These are phyloP conservation scores for Pichia nanzhaoensis DNA, from an alignment of 805 yeast genomes.

Conservation along the genomic window DNA sequence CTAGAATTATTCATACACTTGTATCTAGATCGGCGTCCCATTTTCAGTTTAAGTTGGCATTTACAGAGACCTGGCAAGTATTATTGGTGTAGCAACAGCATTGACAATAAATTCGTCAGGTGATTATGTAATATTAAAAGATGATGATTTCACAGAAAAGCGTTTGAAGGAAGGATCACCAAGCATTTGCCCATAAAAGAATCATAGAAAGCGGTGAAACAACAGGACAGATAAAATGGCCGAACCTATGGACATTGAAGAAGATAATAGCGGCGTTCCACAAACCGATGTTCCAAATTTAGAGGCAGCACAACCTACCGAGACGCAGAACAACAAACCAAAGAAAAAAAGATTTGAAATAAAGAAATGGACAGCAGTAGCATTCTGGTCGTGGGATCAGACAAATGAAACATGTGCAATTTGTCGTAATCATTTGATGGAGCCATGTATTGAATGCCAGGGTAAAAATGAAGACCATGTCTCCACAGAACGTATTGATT, in stretches of 20 bases:
- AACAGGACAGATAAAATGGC: slow-evolving; percentile 9
- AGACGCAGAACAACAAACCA: slow-evolving; percentile 21
- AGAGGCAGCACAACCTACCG: background rate
- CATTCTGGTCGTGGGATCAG: slow-evolving; percentile 98
- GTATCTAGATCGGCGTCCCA: too few species aligned
- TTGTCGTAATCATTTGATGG: slow-evolving; percentile 97
- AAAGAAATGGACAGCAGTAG: slow-evolving; percentile 98
- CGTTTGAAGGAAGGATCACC: too few species aligned
- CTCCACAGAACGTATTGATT: slow-evolving; percentile 37
- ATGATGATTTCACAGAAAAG: too few species aligned
- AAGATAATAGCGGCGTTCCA: slow-evolving; percentile 3
- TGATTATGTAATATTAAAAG: too few species aligned
- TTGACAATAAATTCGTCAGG: too few species aligned
- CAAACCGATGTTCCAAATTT: background rate
- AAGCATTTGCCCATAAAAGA: background rate
- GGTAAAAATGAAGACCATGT: slow-evolving; percentile 45
- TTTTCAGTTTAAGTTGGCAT: too few species aligned
- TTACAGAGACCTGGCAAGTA: too few species aligned
- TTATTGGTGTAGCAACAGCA: too few species aligned
- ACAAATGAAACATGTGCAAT: slow-evolving; percentile 86
- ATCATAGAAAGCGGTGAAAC: background rate
- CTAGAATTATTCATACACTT: too few species aligned
- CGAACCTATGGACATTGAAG: slow-evolving; percentile 19
- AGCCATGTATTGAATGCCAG: slow-evolving; percentile 91
- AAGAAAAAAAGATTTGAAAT: slow-evolving; percentile 79